Evolutionary conservation across 371 early-diverging fungal species (phyloP).

Genomic region (Smittium culicis): DNA sequence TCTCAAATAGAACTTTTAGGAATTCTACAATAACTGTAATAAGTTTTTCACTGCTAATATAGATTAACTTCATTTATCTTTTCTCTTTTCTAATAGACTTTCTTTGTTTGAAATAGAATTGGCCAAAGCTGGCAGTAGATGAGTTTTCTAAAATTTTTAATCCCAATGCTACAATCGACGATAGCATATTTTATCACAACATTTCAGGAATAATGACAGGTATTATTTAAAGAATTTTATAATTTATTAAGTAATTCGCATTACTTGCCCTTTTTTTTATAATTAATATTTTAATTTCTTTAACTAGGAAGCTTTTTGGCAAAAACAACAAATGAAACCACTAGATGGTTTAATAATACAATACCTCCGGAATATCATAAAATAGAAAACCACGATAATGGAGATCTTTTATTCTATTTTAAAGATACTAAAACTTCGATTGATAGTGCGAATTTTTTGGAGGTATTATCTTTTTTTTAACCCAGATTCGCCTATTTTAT

Average conservation of each 20-base stretch:
- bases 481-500: neutral
- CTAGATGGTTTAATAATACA: conserved; percentile 13
- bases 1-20: neutral
- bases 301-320: conserved; percentile 14
- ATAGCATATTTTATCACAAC: conserved; percentile 2
- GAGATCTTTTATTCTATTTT: conserved; percentile 12
- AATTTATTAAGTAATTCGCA: too few relatives aligned
- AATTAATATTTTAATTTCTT: neutral
- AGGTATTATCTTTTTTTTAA: neutral
- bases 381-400: conserved; percentile 13
- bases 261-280: neutral
- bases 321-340: conserved; percentile 9
- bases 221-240: neutral
- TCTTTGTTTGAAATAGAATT: too few relatives aligned
- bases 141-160: neutral
- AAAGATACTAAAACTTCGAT: neutral
- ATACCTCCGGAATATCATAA: conserved; percentile 12
- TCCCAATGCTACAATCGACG: neutral
- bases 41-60: neutral
- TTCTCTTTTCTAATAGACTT: too few relatives aligned
- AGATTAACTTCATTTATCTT: too few relatives aligned
- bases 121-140: neutral
- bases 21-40: neutral
- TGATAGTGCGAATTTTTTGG: conserved; percentile 1
- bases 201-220: conserved; percentile 1